These are phyloP conservation scores for Rhodomyrtus tomentosa DNA, from an alignment of 345 rosid genomes.

Conservation along the genomic window DNA sequence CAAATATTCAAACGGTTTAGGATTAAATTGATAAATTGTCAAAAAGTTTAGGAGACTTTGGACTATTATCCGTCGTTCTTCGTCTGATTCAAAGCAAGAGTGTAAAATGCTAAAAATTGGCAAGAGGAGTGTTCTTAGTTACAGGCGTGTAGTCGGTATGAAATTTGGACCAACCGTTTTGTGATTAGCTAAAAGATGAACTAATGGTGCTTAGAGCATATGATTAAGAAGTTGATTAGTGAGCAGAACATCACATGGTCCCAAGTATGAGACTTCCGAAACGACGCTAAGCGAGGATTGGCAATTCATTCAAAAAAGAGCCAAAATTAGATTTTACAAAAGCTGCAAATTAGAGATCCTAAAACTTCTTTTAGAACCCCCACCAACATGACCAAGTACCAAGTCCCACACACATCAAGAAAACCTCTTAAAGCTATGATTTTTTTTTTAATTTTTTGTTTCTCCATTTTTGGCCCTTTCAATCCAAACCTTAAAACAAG, in stretches of 20 bases:
- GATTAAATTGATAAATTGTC: too few relatives aligned
- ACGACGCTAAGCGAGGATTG: not conserved
- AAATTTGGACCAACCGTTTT: not conserved
- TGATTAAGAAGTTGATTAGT: not conserved
- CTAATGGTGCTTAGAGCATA: not conserved
- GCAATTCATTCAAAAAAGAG: not conserved
- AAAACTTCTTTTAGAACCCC: not conserved
- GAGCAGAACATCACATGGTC: not conserved
- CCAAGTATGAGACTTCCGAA: not conserved
- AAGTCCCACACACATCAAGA: not conserved
- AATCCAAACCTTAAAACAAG: not conserved
- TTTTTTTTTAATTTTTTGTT: not conserved
- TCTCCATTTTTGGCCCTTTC: not conserved
- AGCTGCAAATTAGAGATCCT: not conserved
- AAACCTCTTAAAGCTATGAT: not conserved
- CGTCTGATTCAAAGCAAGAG: not conserved
- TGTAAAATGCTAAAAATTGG: not conserved
- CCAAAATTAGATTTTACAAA: not conserved
- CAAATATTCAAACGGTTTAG: too few relatives aligned
- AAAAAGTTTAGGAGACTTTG: too few relatives aligned
- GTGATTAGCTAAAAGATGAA: not conserved
- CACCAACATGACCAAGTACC: not conserved
- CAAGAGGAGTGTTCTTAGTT: not conserved
- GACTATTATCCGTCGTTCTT: not conserved
- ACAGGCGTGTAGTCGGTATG: not conserved